A percentile compares a stretch with the other conserved stretches of the same genome.
phyloP scores from a whole-genome alignment of 2,329 filamentous ascomycete species.

The Paramyrothecium roridum region DNA sequence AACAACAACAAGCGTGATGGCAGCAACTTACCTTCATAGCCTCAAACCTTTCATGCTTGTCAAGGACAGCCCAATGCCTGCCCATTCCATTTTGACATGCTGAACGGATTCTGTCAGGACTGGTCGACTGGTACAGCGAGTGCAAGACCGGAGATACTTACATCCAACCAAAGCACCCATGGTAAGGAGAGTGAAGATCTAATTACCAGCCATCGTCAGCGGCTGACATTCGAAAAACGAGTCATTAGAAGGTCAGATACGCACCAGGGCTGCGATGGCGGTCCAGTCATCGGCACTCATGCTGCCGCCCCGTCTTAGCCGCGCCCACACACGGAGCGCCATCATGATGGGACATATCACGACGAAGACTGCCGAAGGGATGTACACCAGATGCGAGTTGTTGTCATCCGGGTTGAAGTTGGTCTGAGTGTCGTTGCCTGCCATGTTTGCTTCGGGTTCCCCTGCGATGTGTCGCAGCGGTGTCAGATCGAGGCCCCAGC shows the following conservation, averaged over 20 bases:
- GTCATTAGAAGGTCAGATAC: constrained; percentile 1
- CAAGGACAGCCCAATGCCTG: constrained; percentile 9
- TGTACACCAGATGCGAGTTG: constrained; percentile 18
- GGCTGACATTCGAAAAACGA: constrained; percentile 5
- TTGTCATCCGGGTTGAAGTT: constrained; percentile 9
- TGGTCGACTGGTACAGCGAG: not conserved
- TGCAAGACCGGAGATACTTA: not conserved
- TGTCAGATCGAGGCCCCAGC: not conserved
- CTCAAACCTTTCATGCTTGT: constrained; percentile 11
- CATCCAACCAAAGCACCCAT: constrained; percentile 5
- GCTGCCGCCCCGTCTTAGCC: constrained; percentile 12
- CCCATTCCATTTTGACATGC: constrained; percentile 20
- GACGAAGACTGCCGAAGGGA: constrained; percentile 18
- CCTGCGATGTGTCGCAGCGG: too few relatives aligned
- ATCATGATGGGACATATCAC: constrained; percentile 16
- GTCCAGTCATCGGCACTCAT: constrained; percentile 18
- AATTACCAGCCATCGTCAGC: not conserved
- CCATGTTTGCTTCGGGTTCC: constrained; percentile 6
- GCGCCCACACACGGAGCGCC: constrained; percentile 14
- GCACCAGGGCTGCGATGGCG: constrained; percentile 15
- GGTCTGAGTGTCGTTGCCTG: not conserved
- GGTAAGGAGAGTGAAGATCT: constrained; percentile 8
- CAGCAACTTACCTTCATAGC: constrained; percentile 9
- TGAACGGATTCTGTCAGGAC: not conserved
- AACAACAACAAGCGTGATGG: not conserved